Conservation (phyloP, 306 rosid species). For the Argentina anserina region DNA sequence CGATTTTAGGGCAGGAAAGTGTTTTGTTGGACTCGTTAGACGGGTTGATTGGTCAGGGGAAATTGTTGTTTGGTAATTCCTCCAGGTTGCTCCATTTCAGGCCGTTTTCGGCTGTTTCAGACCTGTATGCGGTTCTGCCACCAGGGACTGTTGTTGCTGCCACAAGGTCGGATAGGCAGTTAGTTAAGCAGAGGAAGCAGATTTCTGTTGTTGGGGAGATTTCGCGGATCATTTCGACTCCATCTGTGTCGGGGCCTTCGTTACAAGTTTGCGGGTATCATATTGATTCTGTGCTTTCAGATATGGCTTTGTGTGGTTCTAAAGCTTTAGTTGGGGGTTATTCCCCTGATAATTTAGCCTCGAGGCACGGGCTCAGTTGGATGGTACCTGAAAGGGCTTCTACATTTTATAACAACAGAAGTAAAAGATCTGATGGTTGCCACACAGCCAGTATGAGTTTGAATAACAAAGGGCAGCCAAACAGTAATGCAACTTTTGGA, state of each 20-base stretch:
- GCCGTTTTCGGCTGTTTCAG: slow-evolving; percentile 35
- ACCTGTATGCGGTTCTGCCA: slow-evolving; percentile 31
- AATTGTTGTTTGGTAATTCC: slow-evolving; percentile 47
- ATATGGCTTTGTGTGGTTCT: slow-evolving; percentile 65
- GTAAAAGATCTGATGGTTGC: slow-evolving; percentile 35
- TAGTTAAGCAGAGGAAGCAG: slow-evolving; percentile 39
- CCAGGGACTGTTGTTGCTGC: slow-evolving; percentile 43
- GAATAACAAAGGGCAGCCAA: slow-evolving; percentile 52
- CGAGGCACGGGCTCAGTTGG: slow-evolving; percentile 27
- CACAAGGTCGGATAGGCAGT: slow-evolving; percentile 42
- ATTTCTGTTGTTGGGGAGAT: slow-evolving; percentile 66
- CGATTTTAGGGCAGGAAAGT: slow-evolving; percentile 51
- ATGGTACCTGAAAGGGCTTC: slow-evolving; percentile 25
- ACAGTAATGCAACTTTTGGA: slow-evolving; percentile 49
- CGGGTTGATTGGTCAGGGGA: slow-evolving; percentile 60
- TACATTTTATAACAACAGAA: slow-evolving; percentile 22
- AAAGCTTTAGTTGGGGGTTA: slow-evolving; percentile 43
- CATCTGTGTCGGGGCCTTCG: slow-evolving; percentile 68
- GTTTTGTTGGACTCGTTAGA: slow-evolving; percentile 44
- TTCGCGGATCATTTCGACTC: slow-evolving; percentile 63
- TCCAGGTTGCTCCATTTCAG: slow-evolving; percentile 46
- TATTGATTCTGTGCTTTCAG: slow-evolving; percentile 42
- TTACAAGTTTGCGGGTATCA: slow-evolving; percentile 69
- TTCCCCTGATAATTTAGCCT: slow-evolving; percentile 25
- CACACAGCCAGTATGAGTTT: slow-evolving; percentile 64